phyloP scores from a whole-genome alignment of 805 yeast genomes.

The Zygoascus bituminiphila region DNA sequence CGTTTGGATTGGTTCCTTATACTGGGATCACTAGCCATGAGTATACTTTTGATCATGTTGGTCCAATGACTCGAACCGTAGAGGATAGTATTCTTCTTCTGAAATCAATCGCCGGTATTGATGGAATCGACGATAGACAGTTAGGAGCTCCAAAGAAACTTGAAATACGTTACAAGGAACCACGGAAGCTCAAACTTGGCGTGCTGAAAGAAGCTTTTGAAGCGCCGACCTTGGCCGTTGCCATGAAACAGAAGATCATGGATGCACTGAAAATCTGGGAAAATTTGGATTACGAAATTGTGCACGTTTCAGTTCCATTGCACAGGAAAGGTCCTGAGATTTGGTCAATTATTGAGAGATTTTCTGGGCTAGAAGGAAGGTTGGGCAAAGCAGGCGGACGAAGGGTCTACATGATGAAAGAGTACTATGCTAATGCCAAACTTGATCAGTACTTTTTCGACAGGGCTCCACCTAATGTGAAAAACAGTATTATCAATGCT shows the following conservation, averaged over 20 bases:
- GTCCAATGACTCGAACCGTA: conserved; percentile 34
- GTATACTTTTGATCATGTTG: conserved; percentile 32
- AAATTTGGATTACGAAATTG: conserved; percentile 30
- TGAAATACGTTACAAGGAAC: conserved; percentile 7
- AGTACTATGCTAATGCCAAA: conserved; percentile 6
- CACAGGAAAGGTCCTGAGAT: conserved; percentile 33
- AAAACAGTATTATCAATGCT: conserved; percentile 23
- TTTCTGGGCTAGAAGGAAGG: conserved; percentile 9
- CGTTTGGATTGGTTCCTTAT: conserved; percentile 51
- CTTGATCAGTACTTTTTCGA: conserved; percentile 7
- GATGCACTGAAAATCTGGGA: conserved; percentile 27
- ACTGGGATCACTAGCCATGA: conserved; percentile 33
- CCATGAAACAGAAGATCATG: conserved; percentile 24
- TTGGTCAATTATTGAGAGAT: conserved; percentile 28
- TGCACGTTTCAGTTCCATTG: conserved; percentile 31
- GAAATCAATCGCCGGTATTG: conserved; percentile 32
- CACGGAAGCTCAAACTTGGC: conserved; percentile 20
- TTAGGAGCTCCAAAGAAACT: conserved; percentile 20
- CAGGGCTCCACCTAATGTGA: conserved; percentile 9
- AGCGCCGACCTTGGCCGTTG: conserved; percentile 28
- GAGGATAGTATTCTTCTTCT: conserved; percentile 29
- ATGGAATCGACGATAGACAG: conserved; percentile 31
- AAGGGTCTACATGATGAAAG: conserved; percentile 5
- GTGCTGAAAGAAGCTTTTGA: conserved; percentile 31
- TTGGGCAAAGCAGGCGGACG: conserved; percentile 12